A percentile compares a stretch with the other conserved stretches of the same genome.
Conservation (phyloP, 805 yeast genomes). For the Saccharomycopsis malanga region DNA sequence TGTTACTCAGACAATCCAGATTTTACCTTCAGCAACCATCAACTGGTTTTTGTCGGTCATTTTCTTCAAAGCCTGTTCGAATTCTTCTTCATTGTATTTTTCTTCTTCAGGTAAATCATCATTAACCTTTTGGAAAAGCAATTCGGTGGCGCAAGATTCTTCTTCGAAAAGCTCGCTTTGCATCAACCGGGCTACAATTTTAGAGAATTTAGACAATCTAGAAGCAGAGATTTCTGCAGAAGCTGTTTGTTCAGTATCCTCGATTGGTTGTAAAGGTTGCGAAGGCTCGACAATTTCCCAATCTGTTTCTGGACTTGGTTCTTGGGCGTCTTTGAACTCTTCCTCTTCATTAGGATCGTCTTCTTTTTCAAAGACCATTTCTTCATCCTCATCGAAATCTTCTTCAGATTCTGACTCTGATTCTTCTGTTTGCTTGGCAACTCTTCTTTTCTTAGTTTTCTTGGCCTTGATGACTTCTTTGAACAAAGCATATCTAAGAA, state of each 20-base stretch:
- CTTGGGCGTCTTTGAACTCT: slow-evolving; percentile 35
- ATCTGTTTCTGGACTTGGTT: slow-evolving; percentile 7
- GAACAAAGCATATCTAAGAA: slow-evolving; percentile 80
- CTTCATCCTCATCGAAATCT: slow-evolving; percentile 22
- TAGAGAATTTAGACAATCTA: slow-evolving; percentile 41
- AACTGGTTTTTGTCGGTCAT: slow-evolving; percentile 40
- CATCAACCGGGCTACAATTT: slow-evolving; percentile 40
- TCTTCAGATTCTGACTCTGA: slow-evolving; percentile 25
- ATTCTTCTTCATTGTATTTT: slow-evolving; percentile 38
- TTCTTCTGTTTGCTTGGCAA: slow-evolving; percentile 24
- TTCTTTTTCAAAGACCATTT: slow-evolving; percentile 14
- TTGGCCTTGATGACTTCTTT: slow-evolving; percentile 52
- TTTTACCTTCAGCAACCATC: slow-evolving; percentile 42
- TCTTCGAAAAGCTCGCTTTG: slow-evolving; percentile 38
- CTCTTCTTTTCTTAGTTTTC: slow-evolving; percentile 26
- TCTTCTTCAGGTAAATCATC: slow-evolving; percentile 41
- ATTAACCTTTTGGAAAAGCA: slow-evolving; percentile 37
- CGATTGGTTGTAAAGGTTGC: slow-evolving; percentile 3
- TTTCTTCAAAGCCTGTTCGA: slow-evolving; percentile 36
- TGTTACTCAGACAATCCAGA: slow-evolving; percentile 35
- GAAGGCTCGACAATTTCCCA: slow-evolving; percentile 12
- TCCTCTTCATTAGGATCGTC: slow-evolving; percentile 5
- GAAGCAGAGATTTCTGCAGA: slow-evolving; percentile 38
- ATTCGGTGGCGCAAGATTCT: slow-evolving; percentile 35
- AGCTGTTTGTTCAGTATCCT: slow-evolving; percentile 2